Evolutionary conservation across 495 filamentous ascomycete genomes (phyloP).

Genomic region (Podospora conica): DNA sequence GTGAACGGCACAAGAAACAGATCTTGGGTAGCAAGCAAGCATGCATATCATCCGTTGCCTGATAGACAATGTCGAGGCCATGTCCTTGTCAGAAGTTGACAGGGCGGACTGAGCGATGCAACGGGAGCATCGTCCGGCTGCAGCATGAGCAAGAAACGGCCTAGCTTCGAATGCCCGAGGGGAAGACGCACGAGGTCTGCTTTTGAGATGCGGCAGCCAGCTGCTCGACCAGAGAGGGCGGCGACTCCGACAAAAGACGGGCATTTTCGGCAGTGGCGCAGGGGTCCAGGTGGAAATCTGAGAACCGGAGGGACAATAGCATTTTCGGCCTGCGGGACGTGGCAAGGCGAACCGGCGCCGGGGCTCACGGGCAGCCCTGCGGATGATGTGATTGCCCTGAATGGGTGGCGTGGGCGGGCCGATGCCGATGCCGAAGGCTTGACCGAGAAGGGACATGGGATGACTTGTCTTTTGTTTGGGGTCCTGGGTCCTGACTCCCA

Average conservation of each 20-base stretch:
- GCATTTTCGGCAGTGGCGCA: neutral
- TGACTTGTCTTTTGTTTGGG: slow-evolving; percentile 21
- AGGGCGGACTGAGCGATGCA: slow-evolving; percentile 13
- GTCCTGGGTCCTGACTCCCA: slow-evolving; percentile 14
- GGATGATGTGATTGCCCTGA: neutral
- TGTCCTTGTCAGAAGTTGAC: slow-evolving; percentile 25
- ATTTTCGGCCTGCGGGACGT: neutral
- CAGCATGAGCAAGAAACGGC: slow-evolving; percentile 5
- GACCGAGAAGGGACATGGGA: slow-evolving; percentile 7
- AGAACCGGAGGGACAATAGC: slow-evolving; percentile 5
- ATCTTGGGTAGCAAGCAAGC: slow-evolving; percentile 33
- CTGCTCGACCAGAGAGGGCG: neutral
- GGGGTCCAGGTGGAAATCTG: neutral
- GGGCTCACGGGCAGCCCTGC: slow-evolving; percentile 7
- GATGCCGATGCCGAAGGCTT: neutral
- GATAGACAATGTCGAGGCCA: slow-evolving; percentile 25
- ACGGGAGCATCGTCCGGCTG: slow-evolving; percentile 6
- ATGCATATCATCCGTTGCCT: slow-evolving; percentile 31
- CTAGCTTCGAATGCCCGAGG: slow-evolving; percentile 2
- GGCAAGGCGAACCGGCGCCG: neutral
- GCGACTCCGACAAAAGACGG: neutral
- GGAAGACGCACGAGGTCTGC: neutral
- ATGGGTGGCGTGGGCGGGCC: neutral
- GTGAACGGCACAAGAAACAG: slow-evolving; percentile 30
- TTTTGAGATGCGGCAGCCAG: neutral